Base-by-base conservation (phyloP, 2,329 filamentous ascomycete genomes). In the Orbilia javanica region DNA sequence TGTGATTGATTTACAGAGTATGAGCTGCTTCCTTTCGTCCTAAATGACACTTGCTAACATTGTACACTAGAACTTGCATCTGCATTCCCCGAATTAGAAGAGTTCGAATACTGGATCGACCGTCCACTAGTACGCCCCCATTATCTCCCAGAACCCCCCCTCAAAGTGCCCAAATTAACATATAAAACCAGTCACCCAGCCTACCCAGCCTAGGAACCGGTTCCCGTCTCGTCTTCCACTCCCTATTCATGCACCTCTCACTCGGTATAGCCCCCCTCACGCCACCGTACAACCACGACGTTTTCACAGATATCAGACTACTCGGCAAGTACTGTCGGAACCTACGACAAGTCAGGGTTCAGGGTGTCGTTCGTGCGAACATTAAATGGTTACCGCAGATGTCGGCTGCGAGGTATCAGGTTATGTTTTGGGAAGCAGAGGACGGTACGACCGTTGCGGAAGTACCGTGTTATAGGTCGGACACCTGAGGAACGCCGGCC, bases 241-340 rank as follows among this genome's bases (percentile, higher is more conserved):
- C 62, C 20, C 44, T 66, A 10, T 66, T 34, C 31, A 52, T 36
- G 29, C 29, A 66, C n/a, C 29, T 66, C 20, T 34, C 42, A 0
- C 31, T 66, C 18, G 42, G 27, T 2, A 66, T 36, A 3, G 27
- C 60, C 31, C 27, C 62, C 34, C 44, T 66, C 27, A 50, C 62
- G n/a, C 62, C 62, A 52, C 29, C 62, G 20, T 66, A 66, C 25
- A 66, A 52, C 44, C 62, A 66, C 20, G 62, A 66, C 20, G 46
- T 66, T 11, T 66, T 66, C 29, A 39, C 42, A 0, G 62, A 66
- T 13, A 66, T 66, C 42, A 34, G 44, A 39, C 18, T 36, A 36
- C 44, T 66, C 18, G 62, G 42, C 8, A 50, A 52, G 13, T 52
- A 36, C 44, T 55, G 64, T 39, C 29, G 11, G 29, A 68, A 68